A percentile compares a stretch with the other conserved stretches of the same genome.
These are phyloP conservation scores for Thelonectria blattea DNA, from an alignment of 2,329 filamentous ascomycete genomes.

Conservation along the genomic window DNA sequence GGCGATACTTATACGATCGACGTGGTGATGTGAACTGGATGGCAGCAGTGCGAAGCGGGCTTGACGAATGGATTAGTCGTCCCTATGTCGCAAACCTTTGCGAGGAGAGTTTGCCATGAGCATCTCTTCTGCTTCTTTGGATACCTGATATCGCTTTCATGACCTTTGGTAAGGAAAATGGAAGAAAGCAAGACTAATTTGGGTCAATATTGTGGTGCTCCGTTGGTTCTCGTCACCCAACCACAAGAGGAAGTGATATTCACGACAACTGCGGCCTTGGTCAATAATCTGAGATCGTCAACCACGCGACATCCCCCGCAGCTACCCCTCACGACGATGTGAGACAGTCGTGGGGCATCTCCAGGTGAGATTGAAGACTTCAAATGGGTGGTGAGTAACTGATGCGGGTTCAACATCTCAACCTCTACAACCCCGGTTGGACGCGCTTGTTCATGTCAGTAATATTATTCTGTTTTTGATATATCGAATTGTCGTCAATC, in stretches of 20 bases:
- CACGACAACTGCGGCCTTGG: background rate
- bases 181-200: background rate
- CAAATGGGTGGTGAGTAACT: no score
- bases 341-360: background rate
- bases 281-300: background rate
- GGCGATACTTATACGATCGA: background rate
- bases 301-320: background rate
- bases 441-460: background rate
- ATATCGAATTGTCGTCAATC: conserved; percentile 14
- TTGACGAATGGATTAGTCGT: background rate
- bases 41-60: background rate
- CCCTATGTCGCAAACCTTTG: background rate
- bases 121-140: background rate
- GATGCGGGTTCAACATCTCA: no score
- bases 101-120: background rate
- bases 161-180: background rate
- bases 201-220: background rate
- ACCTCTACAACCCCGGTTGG: background rate
- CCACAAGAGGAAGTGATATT: background rate
- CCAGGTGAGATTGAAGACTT: background rate
- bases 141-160: background rate
- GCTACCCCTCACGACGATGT: background rate
- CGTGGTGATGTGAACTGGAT: background rate
- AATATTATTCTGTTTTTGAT: conserved; percentile 9
- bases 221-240: background rate